Evolutionary conservation across 1,284 basidiomycete species (phyloP).

Genomic region (Apiotrichum montevideense): DNA sequence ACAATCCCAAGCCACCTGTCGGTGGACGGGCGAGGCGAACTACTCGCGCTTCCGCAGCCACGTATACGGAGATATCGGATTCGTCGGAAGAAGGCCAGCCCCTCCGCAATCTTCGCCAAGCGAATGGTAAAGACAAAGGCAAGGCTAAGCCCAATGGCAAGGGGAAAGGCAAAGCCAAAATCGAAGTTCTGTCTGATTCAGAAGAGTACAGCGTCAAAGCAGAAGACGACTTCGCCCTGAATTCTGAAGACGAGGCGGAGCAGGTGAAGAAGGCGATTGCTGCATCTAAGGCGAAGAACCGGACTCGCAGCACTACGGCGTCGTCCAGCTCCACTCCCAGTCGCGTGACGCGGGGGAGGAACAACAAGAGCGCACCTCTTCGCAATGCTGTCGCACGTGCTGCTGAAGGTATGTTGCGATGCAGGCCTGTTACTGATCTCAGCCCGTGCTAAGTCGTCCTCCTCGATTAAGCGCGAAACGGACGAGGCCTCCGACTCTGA

Average conservation of each 20-base stretch:
- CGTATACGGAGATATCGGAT: background rate
- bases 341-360: background rate
- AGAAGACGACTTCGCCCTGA: slow-evolving; percentile 22
- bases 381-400: slow-evolving; percentile 9
- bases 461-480: background rate
- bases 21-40: background rate
- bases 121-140: background rate
- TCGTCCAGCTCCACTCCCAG: background rate
- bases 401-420: slow-evolving; percentile 9
- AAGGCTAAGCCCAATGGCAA: background rate
- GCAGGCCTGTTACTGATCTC: background rate
- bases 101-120: background rate
- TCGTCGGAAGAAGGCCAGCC: slow-evolving; percentile 4
- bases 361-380: slow-evolving; percentile 11
- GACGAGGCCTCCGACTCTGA: background rate
- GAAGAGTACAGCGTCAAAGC: slow-evolving; percentile 3
- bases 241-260: slow-evolving; percentile 28
- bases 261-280: slow-evolving; percentile 19
- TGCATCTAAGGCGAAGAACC: slow-evolving; percentile 6
- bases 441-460: background rate
- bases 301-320: background rate
- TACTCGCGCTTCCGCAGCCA: background rate
- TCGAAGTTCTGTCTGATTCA: background rate
- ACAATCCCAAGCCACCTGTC: background rate
- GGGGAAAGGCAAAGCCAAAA: slow-evolving; percentile 7